Evolutionary conservation across 2,329 filamentous ascomycete species (phyloP).

Genomic region (Paraphoma chrysanthemicola): DNA sequence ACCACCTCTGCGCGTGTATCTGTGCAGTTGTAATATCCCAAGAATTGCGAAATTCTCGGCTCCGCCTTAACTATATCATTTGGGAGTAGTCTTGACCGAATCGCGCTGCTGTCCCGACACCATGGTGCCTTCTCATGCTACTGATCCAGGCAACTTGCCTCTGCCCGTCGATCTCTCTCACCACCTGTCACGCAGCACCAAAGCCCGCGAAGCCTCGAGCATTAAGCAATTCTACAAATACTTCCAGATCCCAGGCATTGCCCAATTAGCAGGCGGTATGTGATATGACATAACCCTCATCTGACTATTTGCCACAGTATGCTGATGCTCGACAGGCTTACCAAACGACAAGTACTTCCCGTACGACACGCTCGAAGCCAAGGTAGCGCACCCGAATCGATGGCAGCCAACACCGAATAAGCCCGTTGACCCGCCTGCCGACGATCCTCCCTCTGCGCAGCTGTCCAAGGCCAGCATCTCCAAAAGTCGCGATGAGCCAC

Average conservation of each 20-base stretch:
- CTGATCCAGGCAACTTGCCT: constrained; percentile 42
- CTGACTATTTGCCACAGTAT: constrained; percentile 9
- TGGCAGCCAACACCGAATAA: constrained; percentile 74
- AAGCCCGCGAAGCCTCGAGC: constrained; percentile 67
- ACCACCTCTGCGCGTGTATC: constrained; percentile 3
- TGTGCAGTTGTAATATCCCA: not conserved
- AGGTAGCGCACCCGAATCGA: constrained; percentile 75
- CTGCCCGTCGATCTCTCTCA: constrained; percentile 78
- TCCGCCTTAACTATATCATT: not conserved
- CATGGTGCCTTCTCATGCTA: constrained; percentile 33
- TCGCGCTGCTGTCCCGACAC: not conserved
- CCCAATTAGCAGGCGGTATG: constrained; percentile 66
- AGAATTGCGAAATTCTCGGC: not conserved
- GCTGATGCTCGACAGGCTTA: constrained; percentile 63
- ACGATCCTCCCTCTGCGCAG: constrained; percentile 32
- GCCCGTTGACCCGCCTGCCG: constrained; percentile 55
- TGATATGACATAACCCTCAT: not conserved
- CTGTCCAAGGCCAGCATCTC: constrained; percentile 39
- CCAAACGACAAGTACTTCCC: constrained; percentile 85
- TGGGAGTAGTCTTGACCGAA: not conserved
- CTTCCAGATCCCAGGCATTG: constrained; percentile 69
- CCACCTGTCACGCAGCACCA: constrained; percentile 75
- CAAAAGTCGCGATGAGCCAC: constrained; percentile 31
- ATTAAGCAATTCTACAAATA: constrained; percentile 90
- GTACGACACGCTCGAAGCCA: constrained; percentile 87